A percentile compares a stretch with the other conserved stretches of the same genome.
phyloP scores from a whole-genome alignment of 768 basidiomycete species.

The Pholiota conissans region DNA sequence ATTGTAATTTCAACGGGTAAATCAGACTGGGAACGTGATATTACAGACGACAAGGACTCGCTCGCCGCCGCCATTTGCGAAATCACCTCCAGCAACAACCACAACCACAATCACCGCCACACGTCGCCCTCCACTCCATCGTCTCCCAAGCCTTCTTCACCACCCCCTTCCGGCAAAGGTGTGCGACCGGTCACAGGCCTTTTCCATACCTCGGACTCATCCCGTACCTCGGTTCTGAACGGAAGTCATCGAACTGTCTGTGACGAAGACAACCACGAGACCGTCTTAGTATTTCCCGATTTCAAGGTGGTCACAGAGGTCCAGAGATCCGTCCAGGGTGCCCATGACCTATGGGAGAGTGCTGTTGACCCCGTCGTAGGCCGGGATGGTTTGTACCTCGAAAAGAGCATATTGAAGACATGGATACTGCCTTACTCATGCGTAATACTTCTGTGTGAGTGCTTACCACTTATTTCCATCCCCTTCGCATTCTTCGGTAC shows the following conservation, averaged over 20 bases:
- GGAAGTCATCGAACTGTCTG: slow-evolving; percentile 78
- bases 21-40: slow-evolving; percentile 83
- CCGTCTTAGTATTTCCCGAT: slow-evolving; percentile 90
- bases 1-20: slow-evolving; percentile 89
- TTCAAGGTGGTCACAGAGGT: slow-evolving; percentile 83
- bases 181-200: slow-evolving; percentile 47
- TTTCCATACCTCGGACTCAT: slow-evolving; percentile 55
- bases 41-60: slow-evolving; percentile 68
- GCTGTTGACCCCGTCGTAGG: slow-evolving; percentile 61
- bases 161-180: slow-evolving; percentile 28
- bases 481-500: not conserved
- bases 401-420: slow-evolving; percentile 52
- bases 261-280: slow-evolving; percentile 63
- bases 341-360: slow-evolving; percentile 64
- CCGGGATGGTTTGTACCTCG: slow-evolving; percentile 42
- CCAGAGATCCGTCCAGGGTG: slow-evolving; percentile 60
- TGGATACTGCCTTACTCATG: slow-evolving; percentile 90
- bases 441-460: slow-evolving; percentile 85
- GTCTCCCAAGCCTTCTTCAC: slow-evolving; percentile 26
- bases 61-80: slow-evolving; percentile 63
- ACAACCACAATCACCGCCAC: slow-evolving; percentile 21
- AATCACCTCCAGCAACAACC: slow-evolving; percentile 26
- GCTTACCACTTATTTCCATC: slow-evolving; percentile 8
- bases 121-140: slow-evolving; percentile 7
- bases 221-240: slow-evolving; percentile 72